A percentile compares a stretch with the other conserved stretches of the same genome.
phyloP scores from a whole-genome alignment of 31 red algal species.

The Bonnemaisonia californica region DNA sequence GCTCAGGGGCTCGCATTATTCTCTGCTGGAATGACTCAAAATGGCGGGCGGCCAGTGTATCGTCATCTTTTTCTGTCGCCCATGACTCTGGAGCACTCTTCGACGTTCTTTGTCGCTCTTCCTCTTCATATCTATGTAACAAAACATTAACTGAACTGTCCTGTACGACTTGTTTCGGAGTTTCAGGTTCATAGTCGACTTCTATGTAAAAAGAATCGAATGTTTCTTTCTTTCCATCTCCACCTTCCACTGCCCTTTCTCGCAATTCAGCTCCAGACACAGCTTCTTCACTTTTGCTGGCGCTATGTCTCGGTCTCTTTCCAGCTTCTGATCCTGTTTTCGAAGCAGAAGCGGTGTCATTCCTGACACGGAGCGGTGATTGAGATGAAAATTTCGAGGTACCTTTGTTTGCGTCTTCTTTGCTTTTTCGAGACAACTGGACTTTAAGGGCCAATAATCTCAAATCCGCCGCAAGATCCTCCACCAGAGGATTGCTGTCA shows the following conservation, averaged over 20 bases:
- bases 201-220: constrained; percentile 35
- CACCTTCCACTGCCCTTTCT: not conserved
- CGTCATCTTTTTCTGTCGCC: constrained; percentile 47
- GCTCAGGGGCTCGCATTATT: constrained; percentile 44
- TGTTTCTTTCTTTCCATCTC: not conserved
- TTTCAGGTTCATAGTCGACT: constrained; percentile 44
- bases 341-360: not conserved
- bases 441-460: constrained; percentile 26
- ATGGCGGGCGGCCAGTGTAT: constrained; percentile 2
- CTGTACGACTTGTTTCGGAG: not conserved
- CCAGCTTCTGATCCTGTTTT: not conserved
- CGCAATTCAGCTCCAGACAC: not conserved
- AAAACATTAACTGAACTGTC: constrained; percentile 44
- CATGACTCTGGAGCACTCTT: constrained; percentile 15
- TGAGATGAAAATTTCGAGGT: not conserved
- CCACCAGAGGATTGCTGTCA: not conserved
- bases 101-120: constrained; percentile 28
- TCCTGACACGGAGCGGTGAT: not conserved
- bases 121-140: constrained; percentile 44
- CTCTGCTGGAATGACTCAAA: constrained; percentile 44
- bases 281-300: not conserved
- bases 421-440: not conserved
- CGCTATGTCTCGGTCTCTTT: not conserved
- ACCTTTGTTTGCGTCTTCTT: not conserved
- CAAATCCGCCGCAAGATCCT: constrained; percentile 23